Percentiles rank a stretch among this genome's conserved stretches.
These are phyloP conservation scores for Neurospora sp. DNA, from an alignment of 495 filamentous ascomycete genomes.

Conservation along the genomic window DNA sequence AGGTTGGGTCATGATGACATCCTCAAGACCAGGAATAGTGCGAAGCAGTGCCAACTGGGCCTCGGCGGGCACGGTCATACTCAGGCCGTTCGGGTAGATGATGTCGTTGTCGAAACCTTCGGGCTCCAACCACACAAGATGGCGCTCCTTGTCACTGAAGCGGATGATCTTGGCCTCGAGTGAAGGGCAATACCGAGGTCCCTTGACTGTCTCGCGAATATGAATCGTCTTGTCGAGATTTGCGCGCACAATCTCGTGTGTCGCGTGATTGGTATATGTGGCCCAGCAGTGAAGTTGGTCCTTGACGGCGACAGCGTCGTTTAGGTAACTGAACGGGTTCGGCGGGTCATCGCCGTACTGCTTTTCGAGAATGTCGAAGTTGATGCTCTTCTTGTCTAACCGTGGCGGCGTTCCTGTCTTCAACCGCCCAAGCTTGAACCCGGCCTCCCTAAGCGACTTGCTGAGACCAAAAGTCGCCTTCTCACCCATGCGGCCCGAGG, in stretches of 20 bases:
- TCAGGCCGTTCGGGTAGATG: conserved; percentile 94
- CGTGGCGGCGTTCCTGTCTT: conserved; percentile 95
- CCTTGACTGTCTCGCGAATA: conserved; percentile 90
- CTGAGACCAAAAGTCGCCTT: conserved; percentile 88
- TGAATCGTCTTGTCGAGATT: conserved; percentile 92
- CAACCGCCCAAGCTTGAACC: conserved; percentile 80
- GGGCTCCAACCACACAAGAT: conserved; percentile 93
- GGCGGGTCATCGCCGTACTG: conserved; percentile 82
- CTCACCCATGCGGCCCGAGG: conserved; percentile 88
- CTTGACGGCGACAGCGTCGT: conserved; percentile 60
- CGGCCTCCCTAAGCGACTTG: conserved; percentile 80
- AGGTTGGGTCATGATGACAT: conserved; percentile 87
- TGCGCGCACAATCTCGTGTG: conserved; percentile 74
- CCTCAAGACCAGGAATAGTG: conserved; percentile 76
- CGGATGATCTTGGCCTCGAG: conserved; percentile 90
- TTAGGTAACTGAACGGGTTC: conserved; percentile 83
- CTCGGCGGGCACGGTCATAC: conserved; percentile 86
- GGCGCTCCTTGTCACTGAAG: conserved; percentile 64
- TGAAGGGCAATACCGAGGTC: conserved; percentile 90
- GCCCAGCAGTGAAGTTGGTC: conserved; percentile 75
- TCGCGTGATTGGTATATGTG: conserved; percentile 71
- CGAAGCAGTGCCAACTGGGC: conserved; percentile 75
- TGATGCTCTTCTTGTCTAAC: conserved; percentile 70
- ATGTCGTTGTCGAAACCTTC: conserved; percentile 88
- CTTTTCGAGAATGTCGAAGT: conserved; percentile 58